Percentiles rank a stretch among this genome's conserved stretches.
These are phyloP conservation scores for Sporobolomyces pararoseus DNA, from an alignment of 768 basidiomycete genomes.

Conservation along the genomic window DNA sequence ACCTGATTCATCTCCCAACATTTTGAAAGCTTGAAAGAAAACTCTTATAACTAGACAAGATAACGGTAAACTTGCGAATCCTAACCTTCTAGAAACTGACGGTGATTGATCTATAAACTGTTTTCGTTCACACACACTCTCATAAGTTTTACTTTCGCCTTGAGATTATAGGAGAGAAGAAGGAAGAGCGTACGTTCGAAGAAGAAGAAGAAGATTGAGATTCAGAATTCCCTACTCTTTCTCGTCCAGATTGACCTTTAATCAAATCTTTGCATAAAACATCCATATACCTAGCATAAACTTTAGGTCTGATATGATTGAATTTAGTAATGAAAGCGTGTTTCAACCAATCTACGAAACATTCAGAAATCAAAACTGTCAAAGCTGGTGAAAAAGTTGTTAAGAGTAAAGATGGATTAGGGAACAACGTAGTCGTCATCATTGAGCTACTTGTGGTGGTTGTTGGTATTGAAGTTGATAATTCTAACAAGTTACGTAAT, in stretches of 20 bases:
- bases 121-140: conserved; percentile 55
- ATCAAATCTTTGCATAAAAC: conserved; percentile 90
- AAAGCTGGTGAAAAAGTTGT: conserved; percentile 89
- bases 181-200: not conserved
- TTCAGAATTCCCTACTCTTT: not conserved
- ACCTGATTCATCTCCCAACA: conserved; percentile 47
- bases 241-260: not conserved
- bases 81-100: conserved; percentile 83
- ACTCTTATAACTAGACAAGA: conserved; percentile 64
- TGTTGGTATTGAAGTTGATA: not conserved
- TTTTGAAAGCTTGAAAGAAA: conserved; percentile 51
- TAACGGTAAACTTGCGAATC: conserved; percentile 87
- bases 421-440: conserved; percentile 48
- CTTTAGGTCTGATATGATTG: conserved; percentile 91
- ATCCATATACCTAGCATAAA: conserved; percentile 92
- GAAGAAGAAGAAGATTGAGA: too few relatives aligned
- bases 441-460: conserved; percentile 49
- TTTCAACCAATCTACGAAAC: conserved; percentile 96
- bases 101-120: conserved; percentile 93
- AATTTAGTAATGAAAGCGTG: conserved; percentile 99
- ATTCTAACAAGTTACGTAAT: conserved; percentile 86
- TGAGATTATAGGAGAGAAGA: not conserved
- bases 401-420: conserved; percentile 48
- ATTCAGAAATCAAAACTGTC: conserved; percentile 84
- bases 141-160: too few relatives aligned